phyloP scores from a whole-genome alignment of 208 protist species.

The Vickermania ingenoplastis region DNA sequence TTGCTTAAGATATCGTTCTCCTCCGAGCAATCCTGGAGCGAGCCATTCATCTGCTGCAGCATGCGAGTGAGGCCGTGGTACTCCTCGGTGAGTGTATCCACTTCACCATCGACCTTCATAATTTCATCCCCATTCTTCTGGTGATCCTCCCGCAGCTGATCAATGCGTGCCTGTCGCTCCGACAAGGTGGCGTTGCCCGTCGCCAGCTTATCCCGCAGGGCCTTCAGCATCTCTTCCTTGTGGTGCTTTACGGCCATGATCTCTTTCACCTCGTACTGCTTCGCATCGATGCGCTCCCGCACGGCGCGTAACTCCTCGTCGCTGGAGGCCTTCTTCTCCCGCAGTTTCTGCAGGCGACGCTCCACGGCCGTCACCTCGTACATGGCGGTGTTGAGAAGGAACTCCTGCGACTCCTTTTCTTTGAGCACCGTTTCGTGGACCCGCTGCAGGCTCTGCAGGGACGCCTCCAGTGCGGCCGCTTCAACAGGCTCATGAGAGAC shows the following conservation, averaged over 20 bases:
- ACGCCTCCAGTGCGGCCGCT: conserved; percentile 87
- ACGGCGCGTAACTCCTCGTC: conserved; percentile 37
- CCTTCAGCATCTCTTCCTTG: conserved; percentile 77
- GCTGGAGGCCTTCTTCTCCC: conserved; percentile 34
- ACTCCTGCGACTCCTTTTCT: conserved; percentile 77
- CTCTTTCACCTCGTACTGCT: conserved; percentile 44
- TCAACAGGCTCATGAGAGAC: conserved; percentile 84
- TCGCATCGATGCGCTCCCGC: conserved; percentile 24
- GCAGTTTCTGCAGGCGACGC: conserved; percentile 36
- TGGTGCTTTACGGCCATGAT: conserved; percentile 46
- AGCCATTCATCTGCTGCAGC: conserved; percentile 64
- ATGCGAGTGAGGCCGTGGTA: conserved; percentile 72
- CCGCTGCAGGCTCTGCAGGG: conserved; percentile 87
- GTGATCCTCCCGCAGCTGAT: conserved; percentile 51
- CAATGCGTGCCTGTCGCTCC: conserved; percentile 34
- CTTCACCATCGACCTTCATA: conserved; percentile 25
- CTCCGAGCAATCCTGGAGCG: conserved; percentile 86
- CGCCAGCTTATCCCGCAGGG: conserved; percentile 46
- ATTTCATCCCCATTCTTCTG: conserved; percentile 34
- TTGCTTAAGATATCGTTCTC: conserved; percentile 67
- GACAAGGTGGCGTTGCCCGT: conserved; percentile 19
- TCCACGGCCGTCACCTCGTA: conserved; percentile 25
- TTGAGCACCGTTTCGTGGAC: conserved; percentile 88
- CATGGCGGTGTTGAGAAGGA: conserved; percentile 31
- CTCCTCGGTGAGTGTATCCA: conserved; percentile 54